Conservation (phyloP, 768 basidiomycete species). For the Serendipita indica region DNA sequence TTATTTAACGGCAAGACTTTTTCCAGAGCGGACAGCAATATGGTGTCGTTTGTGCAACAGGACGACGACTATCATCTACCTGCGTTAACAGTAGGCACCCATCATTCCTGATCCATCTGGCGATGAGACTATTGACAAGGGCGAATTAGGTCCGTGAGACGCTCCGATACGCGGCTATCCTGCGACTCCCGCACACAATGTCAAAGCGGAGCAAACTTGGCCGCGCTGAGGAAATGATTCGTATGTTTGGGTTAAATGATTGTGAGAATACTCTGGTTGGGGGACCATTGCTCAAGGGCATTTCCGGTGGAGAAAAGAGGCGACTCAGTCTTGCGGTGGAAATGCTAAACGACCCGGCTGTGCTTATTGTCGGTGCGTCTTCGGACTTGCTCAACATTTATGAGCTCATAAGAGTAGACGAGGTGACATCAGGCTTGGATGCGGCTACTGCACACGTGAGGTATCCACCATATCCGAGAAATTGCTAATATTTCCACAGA, state of each 20-base stretch:
- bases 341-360: conserved; percentile 27
- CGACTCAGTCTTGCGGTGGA: conserved; percentile 32
- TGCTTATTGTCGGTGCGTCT: conserved; percentile 26
- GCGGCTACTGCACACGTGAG: conserved; percentile 25
- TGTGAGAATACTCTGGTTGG: conserved; percentile 35
- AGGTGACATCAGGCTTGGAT: conserved; percentile 28
- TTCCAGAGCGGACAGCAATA: conserved; percentile 12
- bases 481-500: conserved; percentile 20
- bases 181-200: conserved; percentile 25
- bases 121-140: conserved; percentile 13
- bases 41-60: conserved; percentile 27
- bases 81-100: conserved; percentile 20
- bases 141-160: conserved; percentile 23
- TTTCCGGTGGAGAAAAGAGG: conserved; percentile 35
- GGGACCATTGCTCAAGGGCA: conserved; percentile 29
- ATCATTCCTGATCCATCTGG: background rate
- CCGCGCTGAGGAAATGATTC: conserved; percentile 32
- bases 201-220: conserved; percentile 24
- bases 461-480: background rate
- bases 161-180: conserved; percentile 27
- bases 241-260: conserved; percentile 31
- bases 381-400: background rate
- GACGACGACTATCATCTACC: conserved; percentile 28
- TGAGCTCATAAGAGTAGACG: conserved; percentile 11
- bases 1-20: conserved; percentile 20